These are phyloP conservation scores for Acer negundo DNA, from an alignment of 345 rosid species.

Conservation along the genomic window DNA sequence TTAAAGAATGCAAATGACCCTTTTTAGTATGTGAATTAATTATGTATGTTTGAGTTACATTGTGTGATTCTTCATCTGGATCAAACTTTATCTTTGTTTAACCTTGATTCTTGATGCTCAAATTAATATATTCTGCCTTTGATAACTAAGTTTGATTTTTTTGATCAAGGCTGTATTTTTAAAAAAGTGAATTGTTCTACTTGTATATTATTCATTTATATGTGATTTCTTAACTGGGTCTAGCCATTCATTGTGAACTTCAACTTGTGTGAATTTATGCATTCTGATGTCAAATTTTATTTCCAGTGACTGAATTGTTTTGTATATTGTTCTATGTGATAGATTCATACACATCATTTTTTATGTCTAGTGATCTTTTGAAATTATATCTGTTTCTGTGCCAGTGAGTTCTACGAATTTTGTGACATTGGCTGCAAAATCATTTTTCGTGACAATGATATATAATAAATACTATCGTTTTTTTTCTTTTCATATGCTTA, in stretches of 20 bases:
- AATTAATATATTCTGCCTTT: background rate
- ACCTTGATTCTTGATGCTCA: background rate
- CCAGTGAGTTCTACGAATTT: background rate
- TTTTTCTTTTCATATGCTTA: background rate
- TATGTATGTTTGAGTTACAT: background rate
- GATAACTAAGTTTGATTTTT: background rate
- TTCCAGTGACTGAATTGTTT: background rate
- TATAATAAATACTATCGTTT: background rate
- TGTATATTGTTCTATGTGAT: background rate
- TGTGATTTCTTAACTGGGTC: background rate
- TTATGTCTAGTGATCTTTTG: background rate
- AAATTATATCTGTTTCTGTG: background rate
- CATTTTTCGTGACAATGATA: background rate
- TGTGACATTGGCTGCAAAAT: background rate
- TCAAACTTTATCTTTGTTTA: background rate
- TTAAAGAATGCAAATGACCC: conserved; percentile 2
- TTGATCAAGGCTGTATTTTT: background rate
- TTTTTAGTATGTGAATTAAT: background rate
- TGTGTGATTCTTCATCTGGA: background rate
- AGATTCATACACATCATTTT: background rate
- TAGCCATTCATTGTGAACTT: background rate
- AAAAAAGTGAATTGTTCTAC: background rate
- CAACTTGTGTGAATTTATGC: background rate
- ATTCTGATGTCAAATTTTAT: background rate
- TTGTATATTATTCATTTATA: background rate